phyloP scores from a whole-genome alignment of 129 eudicot species.

The Escallonia herrerae region DNA sequence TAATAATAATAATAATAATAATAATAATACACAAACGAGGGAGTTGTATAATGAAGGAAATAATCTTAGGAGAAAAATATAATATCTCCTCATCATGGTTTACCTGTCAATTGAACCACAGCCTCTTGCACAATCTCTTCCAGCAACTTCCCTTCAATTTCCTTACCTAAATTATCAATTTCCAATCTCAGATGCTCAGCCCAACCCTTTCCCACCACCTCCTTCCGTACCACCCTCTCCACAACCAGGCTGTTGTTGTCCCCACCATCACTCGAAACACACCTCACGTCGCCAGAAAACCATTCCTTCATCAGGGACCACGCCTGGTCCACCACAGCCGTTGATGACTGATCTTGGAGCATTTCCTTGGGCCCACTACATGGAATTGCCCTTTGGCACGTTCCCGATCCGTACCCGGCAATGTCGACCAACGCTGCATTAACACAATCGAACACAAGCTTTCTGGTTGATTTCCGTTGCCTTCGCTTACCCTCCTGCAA shows the following conservation, averaged over 20 bases:
- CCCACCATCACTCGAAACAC: constrained; percentile 32
- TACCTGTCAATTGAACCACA: constrained; percentile 54
- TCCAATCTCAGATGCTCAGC: constrained; percentile 47
- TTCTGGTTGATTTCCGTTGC: constrained; percentile 42
- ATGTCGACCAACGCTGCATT: constrained; percentile 55
- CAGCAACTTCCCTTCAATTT: constrained; percentile 71
- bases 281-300: constrained; percentile 43
- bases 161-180: constrained; percentile 46
- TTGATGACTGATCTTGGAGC: constrained; percentile 13
- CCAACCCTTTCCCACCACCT: constrained; percentile 85
- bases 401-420: constrained; percentile 25
- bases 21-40: constrained; percentile 42
- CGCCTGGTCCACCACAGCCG: constrained; percentile 45
- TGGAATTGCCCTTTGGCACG: constrained; percentile 18
- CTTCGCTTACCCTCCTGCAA: constrained; percentile 47
- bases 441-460: constrained; percentile 79
- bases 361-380: constrained; percentile 10
- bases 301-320: constrained; percentile 61
- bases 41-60: constrained; percentile 12
- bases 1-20: no score
- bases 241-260: constrained; percentile 47
- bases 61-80: constrained; percentile 1
- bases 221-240: constrained; percentile 65
- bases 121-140: constrained; percentile 76
- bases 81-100: constrained; percentile 16